Percentiles rank a stretch among this genome's conserved stretches.
Conservation (phyloP, 768 basidiomycete genomes). For the Asterophora lycoperdoides region DNA sequence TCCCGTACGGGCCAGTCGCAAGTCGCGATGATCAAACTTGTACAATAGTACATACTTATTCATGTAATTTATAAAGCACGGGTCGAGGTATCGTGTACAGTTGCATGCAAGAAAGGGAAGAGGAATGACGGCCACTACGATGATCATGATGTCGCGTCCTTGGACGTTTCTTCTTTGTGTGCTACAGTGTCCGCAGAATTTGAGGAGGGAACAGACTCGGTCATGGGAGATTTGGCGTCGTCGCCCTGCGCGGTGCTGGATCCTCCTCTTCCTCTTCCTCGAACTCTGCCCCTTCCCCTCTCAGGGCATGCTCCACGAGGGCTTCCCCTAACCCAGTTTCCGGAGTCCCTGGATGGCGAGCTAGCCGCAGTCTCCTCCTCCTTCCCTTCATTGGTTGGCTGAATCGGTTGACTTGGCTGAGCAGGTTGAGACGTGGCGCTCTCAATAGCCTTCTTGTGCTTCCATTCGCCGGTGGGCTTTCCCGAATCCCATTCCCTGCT, state of each 20-base stretch:
- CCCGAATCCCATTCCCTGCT: slow-evolving; percentile 84
- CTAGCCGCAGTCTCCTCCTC: slow-evolving; percentile 1
- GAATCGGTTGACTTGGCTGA: neutral
- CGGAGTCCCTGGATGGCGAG: slow-evolving; percentile 17
- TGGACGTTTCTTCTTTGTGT: neutral
- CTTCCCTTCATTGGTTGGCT: slow-evolving; percentile 8
- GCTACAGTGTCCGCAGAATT: slow-evolving; percentile 5
- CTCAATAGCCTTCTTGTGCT: slow-evolving; percentile 17
- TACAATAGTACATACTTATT: neutral
- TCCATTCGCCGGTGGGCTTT: slow-evolving; percentile 42
- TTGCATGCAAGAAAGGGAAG: neutral
- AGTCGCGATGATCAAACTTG: neutral
- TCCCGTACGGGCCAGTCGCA: slow-evolving; percentile 4
- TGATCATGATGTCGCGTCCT: slow-evolving; percentile 7
- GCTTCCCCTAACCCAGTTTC: slow-evolving; percentile 28
- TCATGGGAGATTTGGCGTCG: neutral
- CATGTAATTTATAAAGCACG: neutral
- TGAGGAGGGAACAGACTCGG: neutral
- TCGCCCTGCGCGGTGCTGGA: slow-evolving; percentile 2
- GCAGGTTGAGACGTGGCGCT: slow-evolving; percentile 5
- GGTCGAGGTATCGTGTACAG: slow-evolving; percentile 5
- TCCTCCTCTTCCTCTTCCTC: slow-evolving; percentile 34
- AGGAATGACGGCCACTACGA: neutral
- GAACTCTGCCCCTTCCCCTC: slow-evolving; percentile 23
- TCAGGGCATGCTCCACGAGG: slow-evolving; percentile 20